Percentiles rank a stretch among this genome's conserved stretches.
Conservation (phyloP, 2,329 filamentous ascomycete genomes). For the Colletotrichum tofieldiae region DNA sequence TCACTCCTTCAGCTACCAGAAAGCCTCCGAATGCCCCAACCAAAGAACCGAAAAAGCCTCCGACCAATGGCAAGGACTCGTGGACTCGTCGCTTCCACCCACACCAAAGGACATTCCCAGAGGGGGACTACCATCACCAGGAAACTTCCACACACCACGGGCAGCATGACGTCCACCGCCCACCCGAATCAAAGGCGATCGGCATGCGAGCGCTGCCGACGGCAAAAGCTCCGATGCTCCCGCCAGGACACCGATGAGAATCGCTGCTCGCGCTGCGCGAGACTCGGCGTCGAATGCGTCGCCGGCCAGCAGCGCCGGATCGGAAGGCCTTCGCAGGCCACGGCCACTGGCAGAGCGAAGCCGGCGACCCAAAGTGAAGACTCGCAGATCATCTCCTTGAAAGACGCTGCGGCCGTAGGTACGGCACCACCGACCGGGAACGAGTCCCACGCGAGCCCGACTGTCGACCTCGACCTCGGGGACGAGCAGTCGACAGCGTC, state of each 20-base stretch:
- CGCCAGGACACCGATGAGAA: slow-evolving; percentile 44
- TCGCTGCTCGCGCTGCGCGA: slow-evolving; percentile 50
- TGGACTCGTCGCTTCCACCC: background rate
- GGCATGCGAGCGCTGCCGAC: slow-evolving; percentile 53
- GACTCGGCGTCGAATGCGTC: slow-evolving; percentile 50
- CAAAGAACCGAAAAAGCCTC: background rate
- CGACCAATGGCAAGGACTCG: background rate
- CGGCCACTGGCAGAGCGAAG: background rate
- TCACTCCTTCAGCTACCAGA: background rate
- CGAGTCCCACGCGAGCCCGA: background rate
- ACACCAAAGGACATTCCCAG: no score
- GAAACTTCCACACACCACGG: background rate
- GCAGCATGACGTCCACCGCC: slow-evolving; percentile 1
- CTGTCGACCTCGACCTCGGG: background rate
- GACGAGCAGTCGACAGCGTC: background rate
- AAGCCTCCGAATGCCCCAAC: background rate
- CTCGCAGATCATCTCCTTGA: background rate
- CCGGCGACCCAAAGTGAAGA: background rate
- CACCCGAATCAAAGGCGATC: slow-evolving; percentile 53
- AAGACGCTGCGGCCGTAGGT: background rate
- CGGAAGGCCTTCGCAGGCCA: slow-evolving; percentile 48
- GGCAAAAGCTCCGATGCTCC: slow-evolving; percentile 52
- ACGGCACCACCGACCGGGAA: no score
- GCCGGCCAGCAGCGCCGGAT: slow-evolving; percentile 51
- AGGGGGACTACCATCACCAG: no score